Conservation (phyloP, 73 alveolate genomes). For the Paramecium sonneborni region DNA sequence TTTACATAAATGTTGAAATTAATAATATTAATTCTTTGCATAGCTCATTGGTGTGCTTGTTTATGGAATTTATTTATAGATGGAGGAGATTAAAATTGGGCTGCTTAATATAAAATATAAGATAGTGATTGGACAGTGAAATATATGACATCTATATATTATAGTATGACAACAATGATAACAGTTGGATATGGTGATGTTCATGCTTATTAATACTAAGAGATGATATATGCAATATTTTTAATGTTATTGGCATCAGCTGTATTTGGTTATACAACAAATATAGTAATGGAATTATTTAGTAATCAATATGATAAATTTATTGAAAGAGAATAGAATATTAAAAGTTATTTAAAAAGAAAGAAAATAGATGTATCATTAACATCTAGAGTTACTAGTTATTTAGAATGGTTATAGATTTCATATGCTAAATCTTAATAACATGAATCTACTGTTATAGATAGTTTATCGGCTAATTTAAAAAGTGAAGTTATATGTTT, state of each 20-base stretch:
- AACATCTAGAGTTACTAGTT: not conserved
- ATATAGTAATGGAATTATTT: constrained; percentile 14
- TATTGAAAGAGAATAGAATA: not conserved
- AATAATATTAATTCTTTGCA: not conserved
- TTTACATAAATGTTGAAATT: not conserved
- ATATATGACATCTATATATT: not conserved
- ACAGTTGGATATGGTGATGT: constrained; percentile 53
- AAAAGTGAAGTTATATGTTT: constrained; percentile 34
- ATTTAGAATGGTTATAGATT: constrained; percentile 29
- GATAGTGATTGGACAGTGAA: not conserved
- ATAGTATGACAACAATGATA: not conserved
- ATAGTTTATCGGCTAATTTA: constrained; percentile 9
- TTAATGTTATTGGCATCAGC: constrained; percentile 42
- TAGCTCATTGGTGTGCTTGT: constrained; percentile 43
- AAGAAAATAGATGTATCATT: not conserved
- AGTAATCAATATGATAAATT: not conserved
- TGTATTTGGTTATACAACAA: constrained; percentile 9
- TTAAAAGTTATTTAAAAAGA: not conserved
- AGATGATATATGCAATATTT: constrained; percentile 18
- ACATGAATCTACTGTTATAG: not conserved
- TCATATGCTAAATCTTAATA: not conserved
- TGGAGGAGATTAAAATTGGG: not conserved
- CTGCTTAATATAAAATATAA: not conserved
- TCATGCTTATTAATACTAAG: not conserved
- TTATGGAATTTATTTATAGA: constrained; percentile 19